phyloP scores from a whole-genome alignment of 2,329 filamentous ascomycete genomes.

The Exophiala sideris region DNA sequence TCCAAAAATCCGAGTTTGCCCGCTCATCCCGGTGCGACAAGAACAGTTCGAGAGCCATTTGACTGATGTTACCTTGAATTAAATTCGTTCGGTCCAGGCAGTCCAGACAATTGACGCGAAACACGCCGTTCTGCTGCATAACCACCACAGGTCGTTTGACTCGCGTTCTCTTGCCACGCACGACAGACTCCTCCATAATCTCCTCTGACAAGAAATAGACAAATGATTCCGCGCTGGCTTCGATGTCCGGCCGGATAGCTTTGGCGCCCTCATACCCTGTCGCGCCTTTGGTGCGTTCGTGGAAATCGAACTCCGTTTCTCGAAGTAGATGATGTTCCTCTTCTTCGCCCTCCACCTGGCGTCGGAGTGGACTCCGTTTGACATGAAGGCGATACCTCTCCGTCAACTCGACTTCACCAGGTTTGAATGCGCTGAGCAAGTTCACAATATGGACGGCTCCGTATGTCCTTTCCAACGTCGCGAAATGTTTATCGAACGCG shows the following conservation, averaged over 20 bases:
- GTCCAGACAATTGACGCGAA: slow-evolving; percentile 92
- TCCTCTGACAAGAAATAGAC: slow-evolving; percentile 88
- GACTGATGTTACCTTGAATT: slow-evolving; percentile 91
- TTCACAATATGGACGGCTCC: slow-evolving; percentile 92
- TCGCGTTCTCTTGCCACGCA: slow-evolving; percentile 39
- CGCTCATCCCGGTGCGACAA: slow-evolving; percentile 67
- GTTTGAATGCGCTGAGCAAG: slow-evolving; percentile 84
- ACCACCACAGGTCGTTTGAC: slow-evolving; percentile 58
- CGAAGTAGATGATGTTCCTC: slow-evolving; percentile 67
- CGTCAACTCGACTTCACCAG: slow-evolving; percentile 79
- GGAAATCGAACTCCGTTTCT: slow-evolving; percentile 91
- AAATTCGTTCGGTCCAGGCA: slow-evolving; percentile 94
- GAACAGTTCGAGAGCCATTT: slow-evolving; percentile 86
- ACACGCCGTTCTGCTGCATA: slow-evolving; percentile 90
- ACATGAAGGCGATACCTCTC: slow-evolving; percentile 76
- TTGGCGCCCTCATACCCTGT: slow-evolving; percentile 87
- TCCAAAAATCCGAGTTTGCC: slow-evolving; percentile 77
- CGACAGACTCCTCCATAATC: slow-evolving; percentile 49
- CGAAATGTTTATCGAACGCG: slow-evolving; percentile 93
- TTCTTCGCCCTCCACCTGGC: slow-evolving; percentile 49
- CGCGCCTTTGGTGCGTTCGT: slow-evolving; percentile 84
- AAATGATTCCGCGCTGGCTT: slow-evolving; percentile 77
- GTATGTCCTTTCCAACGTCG: slow-evolving; percentile 78
- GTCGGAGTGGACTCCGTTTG: slow-evolving; percentile 67
- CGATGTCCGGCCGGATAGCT: slow-evolving; percentile 74